A percentile compares a stretch with the other conserved stretches of the same genome.
Evolutionary conservation across 2,329 filamentous ascomycete species (phyloP).

Genomic region (Exophiala dermatitidis): DNA sequence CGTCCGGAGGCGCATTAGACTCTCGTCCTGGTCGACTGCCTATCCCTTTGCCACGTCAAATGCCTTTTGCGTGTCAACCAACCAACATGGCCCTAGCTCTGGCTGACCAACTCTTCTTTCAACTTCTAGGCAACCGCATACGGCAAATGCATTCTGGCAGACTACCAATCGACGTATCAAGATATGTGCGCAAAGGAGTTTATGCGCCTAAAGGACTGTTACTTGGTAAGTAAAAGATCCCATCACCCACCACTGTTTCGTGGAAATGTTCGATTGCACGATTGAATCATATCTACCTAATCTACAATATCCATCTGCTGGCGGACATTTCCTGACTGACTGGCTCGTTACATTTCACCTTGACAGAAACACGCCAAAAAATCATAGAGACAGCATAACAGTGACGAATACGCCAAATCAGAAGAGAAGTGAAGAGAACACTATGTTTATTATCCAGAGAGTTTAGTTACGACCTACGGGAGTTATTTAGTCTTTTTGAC

Average conservation of each 20-base stretch:
- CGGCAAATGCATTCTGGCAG: conserved; percentile 81
- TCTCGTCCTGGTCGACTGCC: too few relatives aligned
- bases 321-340: too few relatives aligned
- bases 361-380: conserved; percentile 48
- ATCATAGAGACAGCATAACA: conserved; percentile 27
- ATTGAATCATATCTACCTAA: neutral
- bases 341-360: neutral
- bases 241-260: neutral
- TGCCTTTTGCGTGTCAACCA: neutral
- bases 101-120: neutral
- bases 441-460: too few relatives aligned
- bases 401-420: too few relatives aligned
- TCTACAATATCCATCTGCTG: neutral
- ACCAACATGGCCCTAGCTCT: neutral
- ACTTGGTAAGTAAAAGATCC: conserved; percentile 53
- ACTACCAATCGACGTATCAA: conserved; percentile 84
- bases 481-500: too few relatives aligned
- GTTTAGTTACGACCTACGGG: too few relatives aligned
- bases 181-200: conserved; percentile 88
- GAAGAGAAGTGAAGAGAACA: too few relatives aligned
- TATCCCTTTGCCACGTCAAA: too few relatives aligned
- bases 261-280: neutral
- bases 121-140: conserved; percentile 65
- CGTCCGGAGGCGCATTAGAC: too few relatives aligned
- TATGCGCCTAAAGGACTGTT: conserved; percentile 76